Evolutionary conservation across 2,329 filamentous ascomycete species (phyloP), one percentile per base, ranked within the genome.

Genomic region (Eutypella sp.): DNA sequence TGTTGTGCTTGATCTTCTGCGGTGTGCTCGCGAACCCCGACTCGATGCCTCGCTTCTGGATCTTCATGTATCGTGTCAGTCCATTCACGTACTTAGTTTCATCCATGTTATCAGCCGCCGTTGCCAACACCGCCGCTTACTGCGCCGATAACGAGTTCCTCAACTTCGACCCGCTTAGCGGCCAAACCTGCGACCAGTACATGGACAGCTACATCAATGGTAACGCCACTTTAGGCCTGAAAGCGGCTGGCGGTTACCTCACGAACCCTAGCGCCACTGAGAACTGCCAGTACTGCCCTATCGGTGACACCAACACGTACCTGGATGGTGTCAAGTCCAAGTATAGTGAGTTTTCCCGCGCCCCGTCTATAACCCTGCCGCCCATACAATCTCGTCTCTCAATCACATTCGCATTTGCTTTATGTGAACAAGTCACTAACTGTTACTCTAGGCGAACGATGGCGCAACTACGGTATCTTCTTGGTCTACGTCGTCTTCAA

Each of bases 41-140:
- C 1, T 67, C 71, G 2, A 74, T 90, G n/a, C 85, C 87, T 0
- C 70, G 78, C 3, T 89, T 89, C 71, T 90, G 87, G 87, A 79
- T 82, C 54, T 87, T 86, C 71, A 83, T 88, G 79, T 88, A 89
- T 61, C 77, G 84, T 31, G 68, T 86, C 42, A 86, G 81, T 1
- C 86, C 87, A 0, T 82, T 91, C 60, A 87, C 85, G 0, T 92
- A 92, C 60, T 69, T 89, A 2, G 76, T 89, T 27, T 74, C 77
- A 36, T 83, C 80, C 1, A 75, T 92, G 60, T 63, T 89, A 5
- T 74, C 79, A 0, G 77, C 78, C 2, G 81, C 77, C 1, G 67
- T 92, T 22, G 82, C 82, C 9, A 79, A 82, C 52, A 76, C 77
- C 0, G 36, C 57, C 0, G 78, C 88, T 19, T 55, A 60, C 1